These are phyloP conservation scores for Rhynchosporium graminicola DNA, from an alignment of 2,329 filamentous ascomycete genomes.

Conservation along the genomic window DNA sequence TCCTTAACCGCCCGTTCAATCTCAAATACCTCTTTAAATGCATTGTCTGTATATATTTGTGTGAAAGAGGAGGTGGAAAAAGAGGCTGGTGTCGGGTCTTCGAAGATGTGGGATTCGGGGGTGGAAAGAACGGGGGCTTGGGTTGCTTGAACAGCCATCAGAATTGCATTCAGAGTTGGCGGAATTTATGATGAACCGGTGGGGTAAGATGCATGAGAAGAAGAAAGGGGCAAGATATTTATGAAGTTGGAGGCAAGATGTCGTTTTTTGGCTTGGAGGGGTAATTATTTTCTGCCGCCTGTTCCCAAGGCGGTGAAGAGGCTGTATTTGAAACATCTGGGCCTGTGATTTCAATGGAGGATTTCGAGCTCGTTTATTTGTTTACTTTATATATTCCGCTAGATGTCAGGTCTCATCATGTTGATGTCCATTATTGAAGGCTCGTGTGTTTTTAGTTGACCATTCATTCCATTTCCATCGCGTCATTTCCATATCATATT, in stretches of 20 bases:
- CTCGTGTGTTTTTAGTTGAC: too few relatives aligned
- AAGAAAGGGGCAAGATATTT: background rate
- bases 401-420: too few relatives aligned
- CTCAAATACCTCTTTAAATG: slow-evolving; percentile 79
- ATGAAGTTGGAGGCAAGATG: background rate
- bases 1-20: slow-evolving; percentile 76
- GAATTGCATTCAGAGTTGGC: background rate
- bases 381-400: too few relatives aligned
- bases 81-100: slow-evolving; percentile 46
- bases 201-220: background rate
- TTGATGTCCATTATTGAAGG: too few relatives aligned
- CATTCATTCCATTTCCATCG: too few relatives aligned
- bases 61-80: background rate
- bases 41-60: slow-evolving; percentile 54
- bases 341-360: background rate
- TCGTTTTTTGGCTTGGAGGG: background rate
- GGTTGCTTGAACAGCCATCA: slow-evolving; percentile 42
- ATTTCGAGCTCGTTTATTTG: background rate
- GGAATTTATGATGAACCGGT: background rate
- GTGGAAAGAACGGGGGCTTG: slow-evolving; percentile 64
- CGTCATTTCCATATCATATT: too few relatives aligned
- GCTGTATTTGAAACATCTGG: background rate
- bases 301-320: background rate
- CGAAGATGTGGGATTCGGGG: slow-evolving; percentile 60
- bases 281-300: slow-evolving; percentile 5